Evolutionary conservation across 78 protist species (phyloP).

Genomic region (Cavenderia fasciculata): DNA sequence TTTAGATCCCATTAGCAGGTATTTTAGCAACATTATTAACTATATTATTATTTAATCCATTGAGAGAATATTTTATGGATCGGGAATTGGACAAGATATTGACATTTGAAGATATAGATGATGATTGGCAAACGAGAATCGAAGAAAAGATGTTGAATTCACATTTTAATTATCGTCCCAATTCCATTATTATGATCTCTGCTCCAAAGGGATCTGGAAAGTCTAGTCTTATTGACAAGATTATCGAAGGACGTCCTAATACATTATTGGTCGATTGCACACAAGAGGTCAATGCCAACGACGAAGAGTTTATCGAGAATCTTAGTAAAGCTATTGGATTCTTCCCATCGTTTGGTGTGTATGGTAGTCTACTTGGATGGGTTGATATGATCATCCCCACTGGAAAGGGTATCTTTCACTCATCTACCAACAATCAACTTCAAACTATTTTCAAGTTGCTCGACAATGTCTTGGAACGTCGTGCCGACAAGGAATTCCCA

Average conservation of each 20-base stretch:
- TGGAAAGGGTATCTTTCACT: constrained; percentile 61
- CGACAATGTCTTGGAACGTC: constrained; percentile 8
- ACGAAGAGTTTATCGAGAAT: constrained; percentile 57
- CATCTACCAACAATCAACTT: constrained; percentile 29
- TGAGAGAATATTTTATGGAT: constrained; percentile 39
- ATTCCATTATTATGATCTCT: constrained; percentile 43
- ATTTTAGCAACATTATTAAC: constrained; percentile 65
- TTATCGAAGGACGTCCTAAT: constrained; percentile 9
- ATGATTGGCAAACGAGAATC: constrained; percentile 62
- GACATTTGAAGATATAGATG: constrained; percentile 18
- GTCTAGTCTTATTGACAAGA: constrained; percentile 37
- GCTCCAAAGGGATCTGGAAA: constrained; percentile 75
- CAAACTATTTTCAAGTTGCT: constrained; percentile 43
- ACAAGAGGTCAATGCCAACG: constrained; percentile 66
- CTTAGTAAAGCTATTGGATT: constrained; percentile 53
- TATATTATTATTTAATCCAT: constrained; percentile 49
- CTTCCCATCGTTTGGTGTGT: constrained; percentile 50
- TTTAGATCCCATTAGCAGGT: constrained; percentile 68
- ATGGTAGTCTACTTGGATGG: constrained; percentile 15
- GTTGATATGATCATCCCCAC: constrained; percentile 53
- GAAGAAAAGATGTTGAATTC: constrained; percentile 38
- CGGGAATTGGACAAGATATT: constrained; percentile 3
- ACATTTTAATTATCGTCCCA: constrained; percentile 69
- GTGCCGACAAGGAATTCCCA: constrained; percentile 7
- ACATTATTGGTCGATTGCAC: constrained; percentile 48